Evolutionary conservation across 2,329 filamentous ascomycete genomes (phyloP).

Genomic region (Aspergillus thermomutatus): DNA sequence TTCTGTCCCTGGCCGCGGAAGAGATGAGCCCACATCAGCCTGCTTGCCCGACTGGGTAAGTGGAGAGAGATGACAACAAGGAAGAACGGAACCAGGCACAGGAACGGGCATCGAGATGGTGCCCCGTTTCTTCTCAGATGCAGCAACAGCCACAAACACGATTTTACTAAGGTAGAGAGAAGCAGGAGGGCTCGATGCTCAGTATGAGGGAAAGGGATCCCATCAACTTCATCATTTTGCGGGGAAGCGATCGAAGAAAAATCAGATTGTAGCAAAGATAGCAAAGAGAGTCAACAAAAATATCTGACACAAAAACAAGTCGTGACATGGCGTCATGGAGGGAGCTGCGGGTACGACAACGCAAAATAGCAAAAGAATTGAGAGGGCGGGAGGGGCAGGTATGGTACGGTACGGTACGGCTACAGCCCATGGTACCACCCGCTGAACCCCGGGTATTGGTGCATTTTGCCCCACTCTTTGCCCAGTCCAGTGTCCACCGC

Average conservation of each 20-base stretch:
- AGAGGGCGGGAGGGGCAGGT: constrained; percentile 2
- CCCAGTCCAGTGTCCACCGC: neutral
- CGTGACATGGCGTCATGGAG: constrained; percentile 18
- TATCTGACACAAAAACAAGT: constrained; percentile 1
- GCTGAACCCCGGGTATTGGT: neutral
- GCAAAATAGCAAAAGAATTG: constrained; percentile 3
- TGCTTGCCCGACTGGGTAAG: neutral
- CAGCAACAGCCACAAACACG: neutral
- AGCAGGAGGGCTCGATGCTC: neutral
- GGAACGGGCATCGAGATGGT: neutral
- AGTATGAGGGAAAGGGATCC: neutral
- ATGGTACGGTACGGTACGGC: constrained; percentile 10
- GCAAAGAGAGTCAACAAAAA: constrained; percentile 5
- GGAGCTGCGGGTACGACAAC: constrained; percentile 2
- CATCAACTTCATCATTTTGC: neutral
- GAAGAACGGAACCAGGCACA: neutral
- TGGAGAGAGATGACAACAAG: neutral
- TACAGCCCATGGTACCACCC: neutral
- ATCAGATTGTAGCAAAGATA: constrained; percentile 3
- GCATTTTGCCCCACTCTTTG: neutral
- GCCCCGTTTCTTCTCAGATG: neutral
- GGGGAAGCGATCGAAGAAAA: neutral
- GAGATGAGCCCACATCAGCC: neutral
- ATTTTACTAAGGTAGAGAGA: neutral
- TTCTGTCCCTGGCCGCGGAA: neutral